These are phyloP conservation scores for Meyerozyma smithsonii DNA, from an alignment of 1,139 yeast species.

Conservation along the genomic window DNA sequence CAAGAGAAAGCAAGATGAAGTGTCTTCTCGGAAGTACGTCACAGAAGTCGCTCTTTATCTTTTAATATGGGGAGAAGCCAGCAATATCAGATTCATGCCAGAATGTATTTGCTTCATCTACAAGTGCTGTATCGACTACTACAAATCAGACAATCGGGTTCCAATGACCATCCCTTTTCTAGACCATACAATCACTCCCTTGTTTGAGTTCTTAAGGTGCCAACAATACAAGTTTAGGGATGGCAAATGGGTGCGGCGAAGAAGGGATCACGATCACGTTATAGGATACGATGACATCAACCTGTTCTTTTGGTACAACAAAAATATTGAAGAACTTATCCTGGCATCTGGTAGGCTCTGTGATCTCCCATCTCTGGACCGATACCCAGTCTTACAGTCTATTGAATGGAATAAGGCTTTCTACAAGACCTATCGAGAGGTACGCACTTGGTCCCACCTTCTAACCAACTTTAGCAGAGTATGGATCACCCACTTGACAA, in stretches of 20 bases:
- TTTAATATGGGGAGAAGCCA: conserved; percentile 43
- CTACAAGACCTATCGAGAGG: conserved; percentile 69
- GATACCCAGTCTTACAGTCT: conserved; percentile 45
- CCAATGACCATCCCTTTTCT: conserved; percentile 18
- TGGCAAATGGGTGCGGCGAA: conserved; percentile 43
- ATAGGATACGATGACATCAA: conserved; percentile 88
- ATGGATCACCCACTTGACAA: conserved; percentile 75
- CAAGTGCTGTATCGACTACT: conserved; percentile 27
- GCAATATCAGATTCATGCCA: conserved; percentile 39
- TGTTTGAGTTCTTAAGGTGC: conserved; percentile 37
- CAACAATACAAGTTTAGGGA: conserved; percentile 35
- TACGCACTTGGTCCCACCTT: conserved; percentile 74
- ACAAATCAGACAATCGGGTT: conserved; percentile 3
- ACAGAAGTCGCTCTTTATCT: conserved; percentile 31
- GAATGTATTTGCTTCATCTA: conserved; percentile 38
- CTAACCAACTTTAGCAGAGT: conserved; percentile 74
- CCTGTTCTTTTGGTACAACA: conserved; percentile 77
- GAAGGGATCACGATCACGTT: conserved; percentile 62
- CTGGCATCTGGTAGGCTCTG: conserved; percentile 41
- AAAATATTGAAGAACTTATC: conserved; percentile 50
- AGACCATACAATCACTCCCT: conserved; percentile 39
- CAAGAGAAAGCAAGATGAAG: neutral
- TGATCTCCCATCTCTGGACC: conserved; percentile 34
- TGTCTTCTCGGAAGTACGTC: conserved; percentile 17
- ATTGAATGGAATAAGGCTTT: conserved; percentile 63